Evolutionary conservation across 768 basidiomycete genomes (phyloP).

Genomic region (Epithele typhae): DNA sequence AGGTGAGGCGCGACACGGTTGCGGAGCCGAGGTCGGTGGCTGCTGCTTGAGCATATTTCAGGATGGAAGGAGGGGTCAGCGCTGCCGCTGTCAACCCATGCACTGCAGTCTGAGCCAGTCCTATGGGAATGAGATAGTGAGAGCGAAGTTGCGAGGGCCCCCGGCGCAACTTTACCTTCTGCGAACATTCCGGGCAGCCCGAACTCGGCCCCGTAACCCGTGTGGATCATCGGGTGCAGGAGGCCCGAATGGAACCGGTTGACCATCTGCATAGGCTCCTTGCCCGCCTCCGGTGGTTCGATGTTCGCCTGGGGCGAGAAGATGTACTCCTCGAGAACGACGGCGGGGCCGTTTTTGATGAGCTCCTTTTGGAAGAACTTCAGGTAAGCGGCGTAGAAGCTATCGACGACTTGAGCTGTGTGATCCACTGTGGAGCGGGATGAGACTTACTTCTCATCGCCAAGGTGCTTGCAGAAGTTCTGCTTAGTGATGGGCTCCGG

Average conservation of each 20-base stretch:
- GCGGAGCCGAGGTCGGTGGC: conserved; percentile 13
- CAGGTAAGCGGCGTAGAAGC: conserved; percentile 50
- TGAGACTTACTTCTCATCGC: conserved; percentile 37
- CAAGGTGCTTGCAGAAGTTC: conserved; percentile 53
- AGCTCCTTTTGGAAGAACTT: conserved; percentile 43
- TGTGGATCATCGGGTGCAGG: conserved; percentile 59
- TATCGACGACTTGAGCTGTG: too few species aligned
- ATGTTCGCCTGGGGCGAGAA: conserved; percentile 36
- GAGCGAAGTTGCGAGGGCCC: not conserved
- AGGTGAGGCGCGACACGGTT: conserved; percentile 3
- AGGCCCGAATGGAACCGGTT: conserved; percentile 50
- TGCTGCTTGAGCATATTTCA: conserved; percentile 34
- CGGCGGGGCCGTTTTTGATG: conserved; percentile 37
- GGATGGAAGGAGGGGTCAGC: conserved; percentile 6
- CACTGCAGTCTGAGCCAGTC: conserved; percentile 17
- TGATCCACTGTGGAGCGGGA: too few species aligned
- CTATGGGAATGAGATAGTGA: too few species aligned
- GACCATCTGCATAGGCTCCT: conserved; percentile 47
- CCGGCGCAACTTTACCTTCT: conserved; percentile 40
- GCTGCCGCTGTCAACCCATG: conserved; percentile 7
- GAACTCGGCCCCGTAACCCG: conserved; percentile 60
- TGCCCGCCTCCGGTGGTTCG: conserved; percentile 7
- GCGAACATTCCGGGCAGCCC: conserved; percentile 50
- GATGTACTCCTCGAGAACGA: conserved; percentile 52
- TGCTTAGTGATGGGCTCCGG: conserved; percentile 39